Base-by-base conservation (phyloP, 2,329 filamentous ascomycete genomes). In the Cercospora citrullina region DNA sequence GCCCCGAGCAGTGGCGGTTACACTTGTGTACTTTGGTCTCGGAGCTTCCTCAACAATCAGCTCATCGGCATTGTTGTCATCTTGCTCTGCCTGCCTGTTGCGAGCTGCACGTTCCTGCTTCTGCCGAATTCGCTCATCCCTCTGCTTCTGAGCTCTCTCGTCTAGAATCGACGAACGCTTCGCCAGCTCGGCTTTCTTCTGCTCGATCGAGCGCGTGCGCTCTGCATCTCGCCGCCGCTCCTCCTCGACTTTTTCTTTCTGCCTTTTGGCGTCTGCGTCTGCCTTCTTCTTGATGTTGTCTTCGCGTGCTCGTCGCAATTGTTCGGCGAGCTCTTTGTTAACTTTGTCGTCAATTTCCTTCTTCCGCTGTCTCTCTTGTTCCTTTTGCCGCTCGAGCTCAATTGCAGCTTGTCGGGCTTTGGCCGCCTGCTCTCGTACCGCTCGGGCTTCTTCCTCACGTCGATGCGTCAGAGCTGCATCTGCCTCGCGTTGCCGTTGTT, bases 81-180 rank as follows among this genome's bases (percentile, higher is more conserved):
- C 57, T 26, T 68, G 59, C 10, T 65, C 53, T 12, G 58, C 57
- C 12, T 60, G 51, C n/a, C 51, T 60, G 55, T 72, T 71, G 10
- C 69, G 69, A 30, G 18, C 45, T 14, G 62, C 42, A 6, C 64
- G 64, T 42, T 72, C 69, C 39, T 64, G 42, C 18, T 70, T 60
- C 9, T 59, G 31, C 3, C 63, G 65, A 12, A 68, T 68, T 2
- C 70, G 71, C 23, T 71, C 58, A 12, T 72, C 59, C 31, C 60
- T 62, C 0, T 55, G 16, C 2, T 57, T 28, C 10, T 39, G 53
- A 28, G 63, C 55, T 14, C 66, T 39, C 4, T 65, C 63, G 33
- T 63, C 48, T 3, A 69, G 59, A 12, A 23, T 62, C 21, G 57
- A 57, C 0, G 59, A 16, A 18, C 36, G 57, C 39, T 45, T 60